Conservation (phyloP, 768 basidiomycete species). For the Psilocybe tampanensis region DNA sequence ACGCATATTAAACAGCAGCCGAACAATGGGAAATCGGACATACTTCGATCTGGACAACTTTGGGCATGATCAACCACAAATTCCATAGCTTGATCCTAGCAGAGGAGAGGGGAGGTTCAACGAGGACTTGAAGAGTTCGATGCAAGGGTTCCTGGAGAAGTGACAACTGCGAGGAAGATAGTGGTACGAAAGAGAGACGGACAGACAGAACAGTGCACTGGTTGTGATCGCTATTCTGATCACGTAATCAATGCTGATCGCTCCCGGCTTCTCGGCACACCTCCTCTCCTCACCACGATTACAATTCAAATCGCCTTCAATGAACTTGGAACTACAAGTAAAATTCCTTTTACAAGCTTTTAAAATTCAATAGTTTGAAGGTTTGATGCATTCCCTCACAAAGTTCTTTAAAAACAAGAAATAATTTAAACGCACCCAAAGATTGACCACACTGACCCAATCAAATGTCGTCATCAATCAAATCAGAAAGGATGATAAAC, state of each 20-base stretch:
- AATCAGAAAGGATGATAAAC: background rate
- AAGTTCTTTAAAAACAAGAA: no score
- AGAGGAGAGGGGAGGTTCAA: background rate
- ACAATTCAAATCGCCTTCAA: no score
- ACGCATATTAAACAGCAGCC: background rate
- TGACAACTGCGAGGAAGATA: background rate
- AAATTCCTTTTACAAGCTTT: no score
- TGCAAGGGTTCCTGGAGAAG: background rate
- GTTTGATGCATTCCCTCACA: no score
- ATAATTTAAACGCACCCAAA: no score
- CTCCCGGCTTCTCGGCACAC: background rate
- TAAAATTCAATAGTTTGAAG: no score
- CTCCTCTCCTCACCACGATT: background rate
- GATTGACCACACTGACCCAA: no score
- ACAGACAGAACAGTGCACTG: constrained; percentile 2
- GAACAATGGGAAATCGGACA: background rate
- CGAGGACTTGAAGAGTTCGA: background rate
- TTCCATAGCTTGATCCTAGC: background rate
- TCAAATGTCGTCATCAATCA: background rate
- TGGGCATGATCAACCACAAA: background rate
- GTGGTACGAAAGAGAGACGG: constrained; percentile 1
- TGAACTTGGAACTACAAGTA: no score
- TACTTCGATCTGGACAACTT: background rate
- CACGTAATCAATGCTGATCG: background rate
- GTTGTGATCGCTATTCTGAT: constrained; percentile 3